Evolutionary conservation across 345 rosid species (phyloP), one percentile per base, ranked within the genome.

Genomic region (Heritiera littoralis): DNA sequence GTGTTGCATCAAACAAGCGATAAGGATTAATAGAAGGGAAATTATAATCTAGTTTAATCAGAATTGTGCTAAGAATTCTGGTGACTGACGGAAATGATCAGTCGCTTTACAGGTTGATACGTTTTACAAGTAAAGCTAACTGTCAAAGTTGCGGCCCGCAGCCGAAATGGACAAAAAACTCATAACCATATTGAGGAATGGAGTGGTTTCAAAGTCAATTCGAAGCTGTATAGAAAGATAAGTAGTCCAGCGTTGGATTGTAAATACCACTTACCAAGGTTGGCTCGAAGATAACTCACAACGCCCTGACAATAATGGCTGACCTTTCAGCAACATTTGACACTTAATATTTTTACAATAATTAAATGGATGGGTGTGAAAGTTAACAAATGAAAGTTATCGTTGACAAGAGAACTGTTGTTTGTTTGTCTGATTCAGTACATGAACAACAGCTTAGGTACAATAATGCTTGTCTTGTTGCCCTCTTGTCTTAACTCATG

Each of bases 141-240:
- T 38, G n/a, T 55, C 76, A 73, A 10, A 18, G 55, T 0, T 0
- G 64, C 5, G 49, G 32, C 35, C 76, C 10, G 32, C 55, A 12
- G 67, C 67, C 66, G 20, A 20, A 59, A 13, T 74, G 54, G 77
- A 74, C 59, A 66, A 35, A 11, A 5, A 11, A 35, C 35, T 72
- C 7, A 3, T 38, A 56, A 35, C 17, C 35, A 55, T 5, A 15
- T 4, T 12, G 45, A 6, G 35, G 35, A 5, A 41, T 41, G 77
- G 30, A 20, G 77, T 20, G 54, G 77, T 74, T 74, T 59, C n/a
- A 20, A 58, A 41, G 77, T 74, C 77, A 74, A 58, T 6, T 60
- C 2, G 67, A 6, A 74, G 54, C 3, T 40, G 41, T 14, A 13
- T 40, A 20, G 5, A 59, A 13, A 60, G 40, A 59, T 58, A 15